These are phyloP conservation scores for Ceratocystiopsis minuta DNA, from an alignment of 2,329 filamentous ascomycete genomes.

Conservation along the genomic window DNA sequence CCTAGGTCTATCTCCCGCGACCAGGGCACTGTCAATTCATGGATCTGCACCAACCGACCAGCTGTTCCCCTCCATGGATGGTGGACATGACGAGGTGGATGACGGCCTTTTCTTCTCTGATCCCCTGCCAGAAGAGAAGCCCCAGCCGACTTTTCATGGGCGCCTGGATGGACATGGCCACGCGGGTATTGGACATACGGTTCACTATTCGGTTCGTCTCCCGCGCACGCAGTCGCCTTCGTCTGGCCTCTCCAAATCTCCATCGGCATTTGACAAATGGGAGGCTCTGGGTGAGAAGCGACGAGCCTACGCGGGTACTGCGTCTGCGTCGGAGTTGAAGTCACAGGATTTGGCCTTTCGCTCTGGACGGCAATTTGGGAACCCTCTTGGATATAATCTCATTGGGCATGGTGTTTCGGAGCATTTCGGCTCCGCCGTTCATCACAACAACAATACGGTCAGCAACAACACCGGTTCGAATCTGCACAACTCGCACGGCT, in stretches of 20 bases:
- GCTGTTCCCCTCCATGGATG: constrained; percentile 22
- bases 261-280: constrained; percentile 62
- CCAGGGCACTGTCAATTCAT: constrained; percentile 22
- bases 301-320: constrained; percentile 41
- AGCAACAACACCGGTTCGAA: constrained; percentile 3
- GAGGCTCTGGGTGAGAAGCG: constrained; percentile 69
- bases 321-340: constrained; percentile 26
- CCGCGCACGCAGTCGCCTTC: constrained; percentile 18
- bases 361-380: constrained; percentile 25
- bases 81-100: constrained; percentile 48
- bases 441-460: constrained; percentile 8
- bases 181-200: constrained; percentile 3
- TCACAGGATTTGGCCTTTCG: constrained; percentile 26
- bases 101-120: constrained; percentile 59
- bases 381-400: constrained; percentile 23
- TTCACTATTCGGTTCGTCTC: constrained; percentile 43
- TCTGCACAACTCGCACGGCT: too few species aligned
- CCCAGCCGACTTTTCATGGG: constrained; percentile 13
- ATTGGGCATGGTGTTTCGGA: constrained; percentile 32
- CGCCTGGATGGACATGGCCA: too few species aligned
- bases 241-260: constrained; percentile 25
- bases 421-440: constrained; percentile 17
- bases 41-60: constrained; percentile 19
- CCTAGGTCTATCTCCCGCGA: constrained; percentile 22
- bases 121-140: constrained; percentile 22